These are phyloP conservation scores for Colletotrichum tabaci DNA, from an alignment of 2,329 filamentous ascomycete genomes.

Conservation along the genomic window DNA sequence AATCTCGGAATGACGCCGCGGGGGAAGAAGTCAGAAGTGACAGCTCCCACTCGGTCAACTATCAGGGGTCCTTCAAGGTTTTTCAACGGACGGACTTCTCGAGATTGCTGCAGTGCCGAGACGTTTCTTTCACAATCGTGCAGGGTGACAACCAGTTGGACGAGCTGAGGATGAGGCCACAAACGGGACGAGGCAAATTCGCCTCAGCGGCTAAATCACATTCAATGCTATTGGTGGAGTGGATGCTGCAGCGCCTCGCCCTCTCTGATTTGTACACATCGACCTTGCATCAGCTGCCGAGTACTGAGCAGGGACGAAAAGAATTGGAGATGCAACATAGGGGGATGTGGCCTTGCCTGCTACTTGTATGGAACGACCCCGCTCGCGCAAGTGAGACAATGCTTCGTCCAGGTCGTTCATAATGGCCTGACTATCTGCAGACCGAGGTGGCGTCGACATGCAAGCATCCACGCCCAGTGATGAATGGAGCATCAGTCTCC, in stretches of 20 bases:
- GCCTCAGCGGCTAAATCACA: constrained; percentile 5
- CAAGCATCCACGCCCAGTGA: constrained; percentile 27
- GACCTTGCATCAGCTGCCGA: background rate
- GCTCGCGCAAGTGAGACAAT: constrained; percentile 37
- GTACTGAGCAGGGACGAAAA: constrained; percentile 1
- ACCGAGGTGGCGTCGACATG: constrained; percentile 30
- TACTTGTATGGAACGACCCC: constrained; percentile 14
- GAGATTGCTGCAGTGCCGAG: background rate
- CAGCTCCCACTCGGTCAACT: background rate
- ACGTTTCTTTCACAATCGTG: background rate
- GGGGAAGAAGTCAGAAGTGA: constrained; percentile 1
- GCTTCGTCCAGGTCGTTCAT: constrained; percentile 13
- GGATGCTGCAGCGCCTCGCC: background rate
- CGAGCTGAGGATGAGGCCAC: constrained; percentile 27
- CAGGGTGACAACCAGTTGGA: background rate
- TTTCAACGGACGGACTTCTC: background rate
- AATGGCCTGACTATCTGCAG: constrained; percentile 42
- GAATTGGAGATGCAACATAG: constrained; percentile 13
- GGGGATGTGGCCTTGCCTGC: background rate
- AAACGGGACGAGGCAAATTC: background rate
- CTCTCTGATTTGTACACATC: background rate
- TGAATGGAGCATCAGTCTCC: constrained; percentile 6
- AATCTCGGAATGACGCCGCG: background rate
- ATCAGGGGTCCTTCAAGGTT: background rate
- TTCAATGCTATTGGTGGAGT: background rate